Evolutionary conservation across 257 asterid species (phyloP).

Genomic region (Echium plantagineum): DNA sequence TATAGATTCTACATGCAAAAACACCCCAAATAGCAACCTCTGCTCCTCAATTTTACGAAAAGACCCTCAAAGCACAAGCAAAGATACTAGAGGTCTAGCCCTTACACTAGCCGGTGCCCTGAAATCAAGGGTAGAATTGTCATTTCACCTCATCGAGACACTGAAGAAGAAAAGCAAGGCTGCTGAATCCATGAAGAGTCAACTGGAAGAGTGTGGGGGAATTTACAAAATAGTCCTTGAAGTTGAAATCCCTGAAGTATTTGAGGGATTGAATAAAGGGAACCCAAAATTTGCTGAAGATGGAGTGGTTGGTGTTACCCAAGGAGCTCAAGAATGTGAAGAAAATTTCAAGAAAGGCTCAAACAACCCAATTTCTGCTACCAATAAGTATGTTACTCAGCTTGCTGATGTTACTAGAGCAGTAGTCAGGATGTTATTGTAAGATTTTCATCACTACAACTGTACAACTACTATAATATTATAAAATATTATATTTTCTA

Average conservation of each 20-base stretch:
- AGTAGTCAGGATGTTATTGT: conserved; percentile 5
- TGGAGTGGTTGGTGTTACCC: conserved; percentile 10
- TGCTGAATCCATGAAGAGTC: not conserved
- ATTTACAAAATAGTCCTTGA: conserved; percentile 4
- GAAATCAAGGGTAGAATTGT: conserved; percentile 4
- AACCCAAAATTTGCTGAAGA: conserved; percentile 23
- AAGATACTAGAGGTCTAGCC: conserved; percentile 10
- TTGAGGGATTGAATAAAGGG: conserved; percentile 23
- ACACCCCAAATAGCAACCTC: conserved; percentile 9
- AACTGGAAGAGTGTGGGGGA: conserved; percentile 2
- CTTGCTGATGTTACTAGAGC: conserved; percentile 8
- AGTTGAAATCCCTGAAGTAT: conserved; percentile 8
- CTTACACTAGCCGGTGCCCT: conserved; percentile 13
- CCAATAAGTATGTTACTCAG: conserved; percentile 7
- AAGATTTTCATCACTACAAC: not conserved
- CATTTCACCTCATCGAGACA: not conserved
- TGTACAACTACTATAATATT: no score
- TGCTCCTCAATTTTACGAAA: conserved; percentile 2
- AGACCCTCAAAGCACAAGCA: conserved; percentile 1
- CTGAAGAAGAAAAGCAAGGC: conserved; percentile 4
- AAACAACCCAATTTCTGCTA: conserved; percentile 7
- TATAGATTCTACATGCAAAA: conserved; percentile 2
- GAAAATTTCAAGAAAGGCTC: conserved; percentile 11
- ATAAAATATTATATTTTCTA: no score
- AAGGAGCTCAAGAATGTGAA: conserved; percentile 18